phyloP scores from a whole-genome alignment of 805 yeast species.

The Maudiozyma bulderi region DNA sequence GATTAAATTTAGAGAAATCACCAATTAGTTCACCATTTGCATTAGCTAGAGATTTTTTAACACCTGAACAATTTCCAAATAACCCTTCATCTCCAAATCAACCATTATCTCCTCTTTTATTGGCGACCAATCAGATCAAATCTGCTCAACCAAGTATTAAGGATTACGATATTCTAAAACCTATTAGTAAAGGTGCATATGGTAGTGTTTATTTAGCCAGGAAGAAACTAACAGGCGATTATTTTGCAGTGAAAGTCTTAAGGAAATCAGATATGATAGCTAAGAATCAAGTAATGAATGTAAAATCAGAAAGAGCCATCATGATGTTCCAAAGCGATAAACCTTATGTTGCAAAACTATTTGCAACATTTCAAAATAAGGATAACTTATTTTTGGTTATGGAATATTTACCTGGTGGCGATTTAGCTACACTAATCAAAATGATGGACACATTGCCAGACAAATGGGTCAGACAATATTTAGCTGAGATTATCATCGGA shows the following conservation, averaged over 20 bases:
- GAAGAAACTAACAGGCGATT: conserved; percentile 80
- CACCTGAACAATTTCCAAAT: conserved; percentile 25
- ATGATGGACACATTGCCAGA: conserved; percentile 76
- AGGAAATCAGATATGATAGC: conserved; percentile 94
- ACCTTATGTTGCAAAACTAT: conserved; percentile 84
- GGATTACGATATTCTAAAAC: conserved; percentile 85
- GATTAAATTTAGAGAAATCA: conserved; percentile 22
- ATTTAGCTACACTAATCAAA: conserved; percentile 76
- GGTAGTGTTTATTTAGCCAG: conserved; percentile 88
- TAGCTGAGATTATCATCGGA: conserved; percentile 85
- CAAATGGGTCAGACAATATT: conserved; percentile 75
- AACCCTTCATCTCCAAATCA: conserved; percentile 34
- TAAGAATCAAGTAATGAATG: conserved; percentile 91
- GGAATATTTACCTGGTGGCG: conserved; percentile 97
- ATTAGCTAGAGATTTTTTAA: conserved; percentile 36
- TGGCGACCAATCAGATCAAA: conserved; percentile 48
- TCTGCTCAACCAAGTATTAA: conserved; percentile 62
- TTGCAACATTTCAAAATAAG: conserved; percentile 78
- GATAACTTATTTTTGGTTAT: conserved; percentile 85
- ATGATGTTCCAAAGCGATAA: conserved; percentile 94
- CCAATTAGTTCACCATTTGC: conserved; percentile 55
- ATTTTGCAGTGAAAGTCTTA: conserved; percentile 87
- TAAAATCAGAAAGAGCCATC: conserved; percentile 91
- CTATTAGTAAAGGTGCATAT: conserved; percentile 94
- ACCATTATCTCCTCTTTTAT: conserved; percentile 72